phyloP scores from a whole-genome alignment of 108 stramenopile species.

The Fragilaria crotonensis region DNA sequence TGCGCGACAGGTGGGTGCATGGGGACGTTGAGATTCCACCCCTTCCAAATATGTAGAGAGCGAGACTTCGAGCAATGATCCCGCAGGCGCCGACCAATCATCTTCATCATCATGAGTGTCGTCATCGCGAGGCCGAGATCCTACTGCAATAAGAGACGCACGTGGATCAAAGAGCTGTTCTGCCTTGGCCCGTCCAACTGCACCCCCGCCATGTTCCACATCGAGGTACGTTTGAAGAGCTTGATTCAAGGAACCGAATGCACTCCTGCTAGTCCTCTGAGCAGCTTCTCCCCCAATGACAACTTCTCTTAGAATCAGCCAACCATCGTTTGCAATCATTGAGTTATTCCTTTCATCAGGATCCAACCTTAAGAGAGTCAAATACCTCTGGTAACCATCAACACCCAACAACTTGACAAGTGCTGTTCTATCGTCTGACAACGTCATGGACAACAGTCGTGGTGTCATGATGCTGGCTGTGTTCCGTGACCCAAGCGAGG shows the following conservation, averaged over 20 bases:
- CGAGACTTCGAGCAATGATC: conserved; percentile 18
- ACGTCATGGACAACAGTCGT: conserved; percentile 8
- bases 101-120: too few relatives aligned
- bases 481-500: not conserved
- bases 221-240: conserved; percentile 9
- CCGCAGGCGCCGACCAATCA: conserved; percentile 24
- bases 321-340: conserved; percentile 17
- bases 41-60: conserved; percentile 13
- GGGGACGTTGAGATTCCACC: conserved; percentile 11
- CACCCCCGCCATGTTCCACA: conserved; percentile 23
- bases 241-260: not conserved
- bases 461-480: not conserved
- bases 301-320: conserved; percentile 19
- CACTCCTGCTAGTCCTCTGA: not conserved
- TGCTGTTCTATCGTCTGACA: conserved; percentile 18
- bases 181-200: conserved; percentile 7
- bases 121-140: conserved; percentile 3
- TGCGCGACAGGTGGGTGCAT: not conserved
- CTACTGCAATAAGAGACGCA: conserved; percentile 17
- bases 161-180: conserved; percentile 7
- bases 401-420: conserved; percentile 13
- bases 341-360: not conserved
- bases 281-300: conserved; percentile 1
- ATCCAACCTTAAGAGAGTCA: conserved; percentile 12
- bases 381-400: conserved; percentile 15